These are phyloP conservation scores for Talaromyces amestolkiae DNA, from an alignment of 2,329 filamentous ascomycete species.

Conservation along the genomic window DNA sequence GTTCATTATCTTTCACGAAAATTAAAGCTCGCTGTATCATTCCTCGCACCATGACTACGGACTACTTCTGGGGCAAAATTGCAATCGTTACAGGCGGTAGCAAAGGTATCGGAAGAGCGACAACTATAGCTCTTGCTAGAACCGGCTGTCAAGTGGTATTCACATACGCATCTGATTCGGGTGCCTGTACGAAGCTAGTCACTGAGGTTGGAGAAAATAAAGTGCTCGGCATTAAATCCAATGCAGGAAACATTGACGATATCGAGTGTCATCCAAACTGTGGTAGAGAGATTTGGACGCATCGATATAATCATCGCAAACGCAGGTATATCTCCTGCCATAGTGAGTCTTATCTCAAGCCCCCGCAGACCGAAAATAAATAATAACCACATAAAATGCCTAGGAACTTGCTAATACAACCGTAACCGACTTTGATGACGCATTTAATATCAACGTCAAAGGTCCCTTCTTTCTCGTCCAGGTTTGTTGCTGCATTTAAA, in stretches of 20 bases:
- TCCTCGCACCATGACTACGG: conserved; percentile 6
- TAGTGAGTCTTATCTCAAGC: no score
- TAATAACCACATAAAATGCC: no score
- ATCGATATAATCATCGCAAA: conserved; percentile 79
- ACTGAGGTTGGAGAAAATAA: no score
- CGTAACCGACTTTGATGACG: conserved; percentile 49
- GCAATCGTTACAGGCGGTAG: conserved; percentile 75
- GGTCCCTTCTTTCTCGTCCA: conserved; percentile 53
- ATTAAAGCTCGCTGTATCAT: no score
- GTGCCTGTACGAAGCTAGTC: conserved; percentile 79
- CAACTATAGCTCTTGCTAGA: conserved; percentile 72
- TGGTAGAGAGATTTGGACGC: conserved; percentile 49
- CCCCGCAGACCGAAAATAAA: no score
- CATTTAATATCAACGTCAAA: conserved; percentile 54
- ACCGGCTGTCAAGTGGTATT: conserved; percentile 69
- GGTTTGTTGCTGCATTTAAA: not conserved
- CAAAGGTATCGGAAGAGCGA: conserved; percentile 74
- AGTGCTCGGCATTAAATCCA: no score
- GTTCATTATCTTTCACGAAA: no score
- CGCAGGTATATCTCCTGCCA: conserved; percentile 64
- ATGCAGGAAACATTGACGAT: no score
- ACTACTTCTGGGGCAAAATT: conserved; percentile 41
- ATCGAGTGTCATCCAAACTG: no score
- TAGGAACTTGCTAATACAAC: conserved; percentile 44
- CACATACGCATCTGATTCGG: conserved; percentile 54